These are phyloP conservation scores for Collybiopsis confluens DNA, from an alignment of 768 basidiomycete species.

Conservation along the genomic window DNA sequence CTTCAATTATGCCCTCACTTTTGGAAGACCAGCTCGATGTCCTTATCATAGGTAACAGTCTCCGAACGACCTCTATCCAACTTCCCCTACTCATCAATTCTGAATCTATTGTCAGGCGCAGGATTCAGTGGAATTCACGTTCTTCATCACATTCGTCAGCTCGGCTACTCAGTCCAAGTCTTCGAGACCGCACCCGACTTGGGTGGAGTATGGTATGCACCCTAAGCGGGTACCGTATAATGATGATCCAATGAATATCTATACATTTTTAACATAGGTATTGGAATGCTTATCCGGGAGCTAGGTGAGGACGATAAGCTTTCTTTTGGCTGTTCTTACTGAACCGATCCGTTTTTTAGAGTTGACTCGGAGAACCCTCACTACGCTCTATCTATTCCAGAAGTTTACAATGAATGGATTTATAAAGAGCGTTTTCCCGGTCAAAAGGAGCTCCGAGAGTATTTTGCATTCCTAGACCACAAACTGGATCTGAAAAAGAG, in stretches of 20 bases:
- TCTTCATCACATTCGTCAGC: slow-evolving; percentile 7
- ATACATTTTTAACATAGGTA: slow-evolving; percentile 10
- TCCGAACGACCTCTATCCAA: too few species aligned
- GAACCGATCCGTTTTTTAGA: too few species aligned
- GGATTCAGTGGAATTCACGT: slow-evolving; percentile 1
- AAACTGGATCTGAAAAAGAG: slow-evolving; percentile 11
- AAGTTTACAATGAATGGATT: slow-evolving; percentile 11
- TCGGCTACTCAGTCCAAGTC: slow-evolving; percentile 10
- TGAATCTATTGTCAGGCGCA: not conserved
- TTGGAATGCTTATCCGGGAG: slow-evolving; percentile 18
- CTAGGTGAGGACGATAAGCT: too few species aligned
- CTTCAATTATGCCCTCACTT: too few species aligned
- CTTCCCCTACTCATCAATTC: too few species aligned
- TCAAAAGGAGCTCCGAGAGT: slow-evolving; percentile 8
- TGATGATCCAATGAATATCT: not conserved
- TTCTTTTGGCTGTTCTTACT: too few species aligned
- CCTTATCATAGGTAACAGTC: too few species aligned
- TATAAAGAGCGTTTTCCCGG: slow-evolving; percentile 8
- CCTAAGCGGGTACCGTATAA: not conserved
- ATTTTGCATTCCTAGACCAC: slow-evolving; percentile 12
- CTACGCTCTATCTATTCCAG: slow-evolving; percentile 12
- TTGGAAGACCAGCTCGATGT: too few species aligned
- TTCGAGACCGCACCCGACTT: slow-evolving; percentile 12
- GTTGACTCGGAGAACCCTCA: slow-evolving; percentile 11
- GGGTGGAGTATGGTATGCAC: slow-evolving; percentile 11